These are phyloP conservation scores for Ophiocordyceps camponoti-floridani DNA, from an alignment of 2,329 filamentous ascomycete species.

Conservation along the genomic window DNA sequence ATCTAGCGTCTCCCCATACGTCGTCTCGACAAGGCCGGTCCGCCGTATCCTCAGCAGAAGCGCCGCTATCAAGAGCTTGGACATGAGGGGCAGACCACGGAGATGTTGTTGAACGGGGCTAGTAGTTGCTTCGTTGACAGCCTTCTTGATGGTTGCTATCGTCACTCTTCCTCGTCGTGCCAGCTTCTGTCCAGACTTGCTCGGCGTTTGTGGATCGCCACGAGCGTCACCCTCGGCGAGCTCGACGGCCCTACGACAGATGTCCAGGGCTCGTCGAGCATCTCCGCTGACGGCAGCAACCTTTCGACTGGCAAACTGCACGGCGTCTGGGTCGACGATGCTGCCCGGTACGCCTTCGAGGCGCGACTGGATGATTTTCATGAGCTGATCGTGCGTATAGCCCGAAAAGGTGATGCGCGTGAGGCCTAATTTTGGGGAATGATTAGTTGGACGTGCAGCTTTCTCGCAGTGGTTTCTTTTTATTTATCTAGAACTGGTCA, in stretches of 20 bases:
- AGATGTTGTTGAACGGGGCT: conserved; percentile 84
- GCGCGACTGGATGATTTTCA: conserved; percentile 93
- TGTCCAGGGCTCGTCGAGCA: conserved; percentile 79
- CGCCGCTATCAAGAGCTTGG: conserved; percentile 73
- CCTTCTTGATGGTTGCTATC: conserved; percentile 81
- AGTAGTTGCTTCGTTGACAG: conserved; percentile 87
- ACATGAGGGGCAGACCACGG: conserved; percentile 59
- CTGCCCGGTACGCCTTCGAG: conserved; percentile 74
- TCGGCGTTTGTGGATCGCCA: conserved; percentile 39
- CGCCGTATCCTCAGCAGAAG: conserved; percentile 62
- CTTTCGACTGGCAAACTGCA: conserved; percentile 92
- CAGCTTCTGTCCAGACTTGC: conserved; percentile 24
- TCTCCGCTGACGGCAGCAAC: conserved; percentile 94
- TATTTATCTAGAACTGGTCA: background rate
- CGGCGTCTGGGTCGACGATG: conserved; percentile 80
- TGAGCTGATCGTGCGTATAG: conserved; percentile 92
- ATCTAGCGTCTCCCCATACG: conserved; percentile 75
- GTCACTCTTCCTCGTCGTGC: conserved; percentile 46
- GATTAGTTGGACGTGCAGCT: background rate
- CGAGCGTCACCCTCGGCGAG: conserved; percentile 61
- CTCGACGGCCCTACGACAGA: conserved; percentile 87
- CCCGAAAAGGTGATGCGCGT: conserved; percentile 94
- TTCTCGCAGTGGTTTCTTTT: too few species aligned
- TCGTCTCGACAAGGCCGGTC: conserved; percentile 73
- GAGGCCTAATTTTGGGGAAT: conserved; percentile 28